Evolutionary conservation across 441 rosid species (phyloP), one percentile per base, ranked within the genome.

Genomic region (Syzygium syzygioides): DNA sequence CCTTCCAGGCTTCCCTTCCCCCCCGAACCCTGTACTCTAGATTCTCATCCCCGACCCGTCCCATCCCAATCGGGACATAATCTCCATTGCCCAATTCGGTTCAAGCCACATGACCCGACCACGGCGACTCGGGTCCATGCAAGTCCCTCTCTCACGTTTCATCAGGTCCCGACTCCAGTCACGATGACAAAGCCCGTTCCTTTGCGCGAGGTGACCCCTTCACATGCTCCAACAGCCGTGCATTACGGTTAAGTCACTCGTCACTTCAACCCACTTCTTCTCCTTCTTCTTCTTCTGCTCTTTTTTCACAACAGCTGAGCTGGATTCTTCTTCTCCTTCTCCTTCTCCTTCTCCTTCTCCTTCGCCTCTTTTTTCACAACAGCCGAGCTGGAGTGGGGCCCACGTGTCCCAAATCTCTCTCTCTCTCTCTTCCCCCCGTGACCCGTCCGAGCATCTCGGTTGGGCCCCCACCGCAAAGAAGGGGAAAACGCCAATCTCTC

Each of bases 321-420:
- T 76, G 52, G 83, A 41, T 32, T 32, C 34, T 32, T 32, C 17
- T 37, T 12, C 26, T 34, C 9, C 79, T 17, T 2, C 48, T 68
- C 32, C 79, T 20, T 6, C 79, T 34, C 9, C 17, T 37, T 12
- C 26, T 34, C 9, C 79, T 17, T 2, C 48, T 68, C 32, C 79
- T 20, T 6, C 79, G 18, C 9, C 34, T 20, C 0, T 0, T 20
- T 20, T 4, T 15, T 14, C 17, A 3, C 34, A 14, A 11, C 28
- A 11, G 12, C 50, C 2, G 83, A 76, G 83, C 83, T 76, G 52
- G 83, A 41, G 18, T 6, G 52, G 80, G 52, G 52, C 52, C 83
- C 3, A 0, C n/a, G 2, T 76, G 83, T 37, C 52, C 17, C 7
- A 2, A 71, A 14, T 4, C 64, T 7, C 48, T 45, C 7, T 7